Percentiles rank a stretch among this genome's conserved stretches.
phyloP scores from a whole-genome alignment of 116 monocot species.

The Thalassia testudinum region DNA sequence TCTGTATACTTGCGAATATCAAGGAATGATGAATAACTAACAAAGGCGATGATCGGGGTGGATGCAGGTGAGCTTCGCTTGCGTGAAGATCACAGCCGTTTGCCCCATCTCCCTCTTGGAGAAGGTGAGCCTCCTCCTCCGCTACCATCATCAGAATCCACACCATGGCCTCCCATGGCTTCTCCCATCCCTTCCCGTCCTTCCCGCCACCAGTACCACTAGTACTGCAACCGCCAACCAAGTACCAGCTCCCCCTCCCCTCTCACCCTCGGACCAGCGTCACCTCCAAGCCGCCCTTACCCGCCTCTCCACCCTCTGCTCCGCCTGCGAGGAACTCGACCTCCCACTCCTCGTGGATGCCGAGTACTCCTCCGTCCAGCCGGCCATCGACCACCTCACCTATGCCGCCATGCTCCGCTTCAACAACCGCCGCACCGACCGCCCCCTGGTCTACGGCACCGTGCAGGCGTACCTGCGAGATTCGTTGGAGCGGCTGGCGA shows the following conservation, averaged over 20 bases:
- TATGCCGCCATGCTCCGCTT: slow-evolving; percentile 33
- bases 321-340: slow-evolving; percentile 24
- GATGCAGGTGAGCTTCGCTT: slow-evolving; percentile 45
- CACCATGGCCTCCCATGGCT: slow-evolving; percentile 49
- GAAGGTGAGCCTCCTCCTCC: slow-evolving; percentile 33
- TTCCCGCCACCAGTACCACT: slow-evolving; percentile 24
- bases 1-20: too few species aligned
- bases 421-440: slow-evolving; percentile 24
- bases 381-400: slow-evolving; percentile 37
- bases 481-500: slow-evolving; percentile 44
- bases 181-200: slow-evolving; percentile 36
- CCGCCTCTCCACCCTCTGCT: slow-evolving; percentile 38
- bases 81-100: slow-evolving; percentile 63
- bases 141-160: slow-evolving; percentile 31
- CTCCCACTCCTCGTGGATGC: slow-evolving; percentile 51
- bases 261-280: slow-evolving; percentile 31
- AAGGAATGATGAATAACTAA: too few species aligned
- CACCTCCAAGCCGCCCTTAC: slow-evolving; percentile 35
- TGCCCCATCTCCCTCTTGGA: slow-evolving; percentile 47
- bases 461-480: slow-evolving; percentile 72
- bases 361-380: slow-evolving; percentile 43
- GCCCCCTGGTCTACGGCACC: slow-evolving; percentile 54
- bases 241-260: slow-evolving; percentile 35
- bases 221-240: slow-evolving; percentile 53
- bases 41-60: too few species aligned